These are phyloP conservation scores for Thymus quinquecostatus DNA, from an alignment of 257 asterid genomes.

Conservation along the genomic window DNA sequence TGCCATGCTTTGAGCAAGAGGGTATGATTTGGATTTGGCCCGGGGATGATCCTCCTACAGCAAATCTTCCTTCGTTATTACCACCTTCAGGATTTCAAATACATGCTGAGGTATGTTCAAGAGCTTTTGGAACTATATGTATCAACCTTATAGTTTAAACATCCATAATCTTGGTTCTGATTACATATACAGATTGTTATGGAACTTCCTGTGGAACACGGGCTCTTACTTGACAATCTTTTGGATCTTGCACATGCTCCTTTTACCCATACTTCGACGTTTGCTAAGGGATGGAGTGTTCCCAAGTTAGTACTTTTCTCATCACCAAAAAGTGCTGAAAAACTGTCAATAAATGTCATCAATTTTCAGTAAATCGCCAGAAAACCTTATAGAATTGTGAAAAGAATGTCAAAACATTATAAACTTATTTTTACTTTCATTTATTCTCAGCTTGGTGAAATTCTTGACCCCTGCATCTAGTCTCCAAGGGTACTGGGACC, in stretches of 20 bases:
- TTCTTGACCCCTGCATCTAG: constrained; percentile 83
- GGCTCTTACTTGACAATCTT: constrained; percentile 88
- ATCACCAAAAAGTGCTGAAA: neutral
- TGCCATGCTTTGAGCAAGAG: constrained; percentile 94
- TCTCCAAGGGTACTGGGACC: constrained; percentile 96
- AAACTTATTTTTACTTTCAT: neutral
- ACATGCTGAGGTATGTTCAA: constrained; percentile 81
- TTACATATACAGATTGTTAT: constrained; percentile 65
- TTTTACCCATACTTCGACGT: constrained; percentile 92
- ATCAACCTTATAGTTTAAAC: neutral
- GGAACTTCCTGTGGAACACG: constrained; percentile 98
- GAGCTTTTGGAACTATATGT: neutral
- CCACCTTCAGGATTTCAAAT: constrained; percentile 92
- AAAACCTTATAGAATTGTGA: neutral
- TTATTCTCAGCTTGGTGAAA: constrained; percentile 80
- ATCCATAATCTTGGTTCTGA: constrained; percentile 22
- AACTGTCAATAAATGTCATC: neutral
- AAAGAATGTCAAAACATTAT: neutral
- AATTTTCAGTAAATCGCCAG: neutral
- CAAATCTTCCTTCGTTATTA: constrained; percentile 70
- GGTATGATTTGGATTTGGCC: constrained; percentile 99
- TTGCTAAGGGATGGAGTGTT: constrained; percentile 96
- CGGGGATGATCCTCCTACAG: constrained; percentile 82
- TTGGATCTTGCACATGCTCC: constrained; percentile 99
- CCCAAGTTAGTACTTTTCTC: constrained; percentile 60